Conservation (phyloP, 768 basidiomycete species). For the Podaxis sp. region DNA sequence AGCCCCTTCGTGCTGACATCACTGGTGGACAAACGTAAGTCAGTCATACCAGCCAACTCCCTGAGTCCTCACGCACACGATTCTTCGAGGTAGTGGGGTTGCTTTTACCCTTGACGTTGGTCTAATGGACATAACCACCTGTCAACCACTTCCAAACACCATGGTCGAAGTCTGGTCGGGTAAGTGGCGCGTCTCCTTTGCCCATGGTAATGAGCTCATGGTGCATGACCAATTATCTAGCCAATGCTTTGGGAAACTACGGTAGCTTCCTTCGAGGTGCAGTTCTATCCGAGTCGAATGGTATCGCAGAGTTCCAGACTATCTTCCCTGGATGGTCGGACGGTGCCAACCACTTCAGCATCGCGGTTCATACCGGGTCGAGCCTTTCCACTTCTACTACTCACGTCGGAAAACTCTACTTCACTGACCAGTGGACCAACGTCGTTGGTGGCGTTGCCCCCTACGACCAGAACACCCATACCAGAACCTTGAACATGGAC, state of each 20-base stretch:
- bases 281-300: conserved; percentile 25
- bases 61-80: neutral
- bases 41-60: neutral
- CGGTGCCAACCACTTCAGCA: conserved; percentile 32
- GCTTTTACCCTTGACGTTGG: conserved; percentile 33
- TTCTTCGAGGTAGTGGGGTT: conserved; percentile 24
- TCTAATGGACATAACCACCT: conserved; percentile 34
- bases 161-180: conserved; percentile 35
- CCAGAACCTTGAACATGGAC: conserved; percentile 21
- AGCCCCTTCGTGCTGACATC: conserved; percentile 23
- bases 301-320: conserved; percentile 34
- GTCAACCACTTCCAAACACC: conserved; percentile 30
- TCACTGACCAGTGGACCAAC: conserved; percentile 31
- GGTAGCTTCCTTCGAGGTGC: conserved; percentile 33
- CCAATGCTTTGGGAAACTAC: conserved; percentile 31
- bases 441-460: conserved; percentile 23
- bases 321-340: conserved; percentile 32
- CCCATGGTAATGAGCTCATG: neutral
- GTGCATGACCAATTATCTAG: conserved; percentile 12
- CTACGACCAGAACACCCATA: conserved; percentile 27
- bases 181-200: conserved; percentile 9
- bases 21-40: conserved; percentile 24
- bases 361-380: conserved; percentile 26
- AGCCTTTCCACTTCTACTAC: conserved; percentile 19
- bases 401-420: conserved; percentile 36